A percentile compares a stretch with the other conserved stretches of the same genome.
phyloP scores from a whole-genome alignment of 345 rosid species.

The Eucalyptus leucophloia region DNA sequence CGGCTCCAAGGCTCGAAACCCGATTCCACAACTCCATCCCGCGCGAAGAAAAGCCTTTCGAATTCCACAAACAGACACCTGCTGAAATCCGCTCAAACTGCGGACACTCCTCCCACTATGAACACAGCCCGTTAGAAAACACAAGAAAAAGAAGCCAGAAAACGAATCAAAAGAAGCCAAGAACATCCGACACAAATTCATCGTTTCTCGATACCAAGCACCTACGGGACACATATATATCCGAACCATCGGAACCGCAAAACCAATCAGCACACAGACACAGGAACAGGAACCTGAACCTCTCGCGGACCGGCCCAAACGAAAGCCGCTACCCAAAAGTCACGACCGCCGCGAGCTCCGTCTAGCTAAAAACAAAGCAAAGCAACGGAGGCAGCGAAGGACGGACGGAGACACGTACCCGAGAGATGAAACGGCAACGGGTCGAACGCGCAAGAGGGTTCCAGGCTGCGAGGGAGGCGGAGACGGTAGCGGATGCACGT shows the following conservation, averaged over 20 bases:
- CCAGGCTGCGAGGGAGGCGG: neutral
- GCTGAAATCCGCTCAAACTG: neutral
- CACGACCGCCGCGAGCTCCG: neutral
- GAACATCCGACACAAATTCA: neutral
- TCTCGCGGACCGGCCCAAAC: neutral
- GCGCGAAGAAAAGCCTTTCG: neutral
- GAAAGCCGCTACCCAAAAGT: neutral
- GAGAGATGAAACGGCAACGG: neutral
- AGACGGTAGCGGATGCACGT: neutral
- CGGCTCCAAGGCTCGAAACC: neutral
- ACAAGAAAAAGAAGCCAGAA: neutral
- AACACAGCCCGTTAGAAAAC: neutral
- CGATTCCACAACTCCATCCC: neutral
- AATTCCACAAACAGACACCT: neutral
- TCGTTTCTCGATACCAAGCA: neutral
- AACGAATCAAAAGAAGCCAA: neutral
- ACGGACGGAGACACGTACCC: neutral
- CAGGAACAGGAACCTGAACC: neutral
- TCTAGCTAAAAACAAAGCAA: neutral
- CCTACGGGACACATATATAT: neutral
- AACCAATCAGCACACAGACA: neutral
- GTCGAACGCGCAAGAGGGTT: too few relatives aligned
- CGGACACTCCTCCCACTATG: neutral
- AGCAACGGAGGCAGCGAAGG: too few relatives aligned
- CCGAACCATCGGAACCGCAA: neutral